Evolutionary conservation across 331 rosid species (phyloP), one percentile per base, ranked within the genome.

Genomic region (Quercus phellos): DNA sequence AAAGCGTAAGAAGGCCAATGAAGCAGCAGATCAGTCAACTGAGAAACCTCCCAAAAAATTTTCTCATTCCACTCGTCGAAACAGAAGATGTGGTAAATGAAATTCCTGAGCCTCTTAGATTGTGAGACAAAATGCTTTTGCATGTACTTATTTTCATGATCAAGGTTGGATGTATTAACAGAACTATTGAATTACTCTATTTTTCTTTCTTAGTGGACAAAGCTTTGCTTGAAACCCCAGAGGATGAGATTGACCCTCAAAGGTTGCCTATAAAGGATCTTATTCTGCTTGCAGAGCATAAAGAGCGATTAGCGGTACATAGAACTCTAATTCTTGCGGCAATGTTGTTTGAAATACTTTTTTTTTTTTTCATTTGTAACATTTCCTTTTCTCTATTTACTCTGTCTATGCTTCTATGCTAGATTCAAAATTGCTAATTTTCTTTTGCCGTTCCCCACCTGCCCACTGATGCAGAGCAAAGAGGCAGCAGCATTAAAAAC

Each of bases 1-100:
- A 60, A 94, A 85, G 79, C 83, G 75, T 35, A 88, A 87, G 78
- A 83, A 51, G 77, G 77, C 75, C 58, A 81, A 79, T 56, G 86
- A 75, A 80, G 90, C 79, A 85, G 58, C 56, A 50, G 89, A 88
- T 61, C 63, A 60, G 43, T 55, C 63, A 18, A 56, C 80, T 4
- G 66, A 81, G 79, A 72, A 84, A 70, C 87, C 87, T 75, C 87
- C 85, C 30, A 91, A 92, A 80, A 94, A 85, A 81, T 91, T 94
- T 77, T 67, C 94, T 22, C 99, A 90, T 88, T 86, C 98, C 70
- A 85, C 96, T 79, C 89, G 85, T 27, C 93, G 90, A 66, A 94
- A 30, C 74, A 94, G 55, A 87, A 88, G 94, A 84, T 83, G 68
- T 4, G 98, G 99, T 92, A 87, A 75, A 75, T 70, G 42, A n/a